A percentile compares a stretch with the other conserved stretches of the same genome.
These are phyloP conservation scores for Scutellaria minor DNA, from an alignment of 257 asterid species.

Conservation along the genomic window DNA sequence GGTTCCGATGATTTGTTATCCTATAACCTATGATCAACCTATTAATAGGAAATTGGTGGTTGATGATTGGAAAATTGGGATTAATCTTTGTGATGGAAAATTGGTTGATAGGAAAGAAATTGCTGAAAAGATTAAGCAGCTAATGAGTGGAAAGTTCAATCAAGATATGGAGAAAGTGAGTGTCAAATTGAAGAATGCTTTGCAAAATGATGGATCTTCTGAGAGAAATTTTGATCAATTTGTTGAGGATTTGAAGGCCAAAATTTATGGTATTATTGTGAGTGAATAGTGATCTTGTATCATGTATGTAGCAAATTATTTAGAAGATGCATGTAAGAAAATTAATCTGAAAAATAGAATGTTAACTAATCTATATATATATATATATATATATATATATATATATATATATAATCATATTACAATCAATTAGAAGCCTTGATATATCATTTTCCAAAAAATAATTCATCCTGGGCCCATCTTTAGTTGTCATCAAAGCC, in stretches of 20 bases:
- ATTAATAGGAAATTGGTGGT: slow-evolving; percentile 50
- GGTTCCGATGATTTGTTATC: slow-evolving; percentile 34
- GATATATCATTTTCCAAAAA: too few species aligned
- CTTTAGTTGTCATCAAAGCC: too few species aligned
- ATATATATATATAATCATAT: too few species aligned
- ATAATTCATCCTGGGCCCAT: too few species aligned
- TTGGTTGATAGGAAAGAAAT: slow-evolving; percentile 38
- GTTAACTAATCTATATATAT: too few species aligned
- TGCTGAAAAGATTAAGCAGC: slow-evolving; percentile 1
- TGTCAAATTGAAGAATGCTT: slow-evolving; percentile 1
- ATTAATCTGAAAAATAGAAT: too few species aligned
- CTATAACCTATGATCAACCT: slow-evolving; percentile 29
- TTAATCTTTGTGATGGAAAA: slow-evolving; percentile 51
- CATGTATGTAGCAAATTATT: background rate
- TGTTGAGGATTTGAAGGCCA: slow-evolving; percentile 36
- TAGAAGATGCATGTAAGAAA: too few species aligned
- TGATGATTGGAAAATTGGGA: slow-evolving; percentile 58
- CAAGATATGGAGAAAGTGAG: slow-evolving; percentile 17
- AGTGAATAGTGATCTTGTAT: background rate
- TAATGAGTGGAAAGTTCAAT: slow-evolving; percentile 37
- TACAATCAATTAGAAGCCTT: too few species aligned
- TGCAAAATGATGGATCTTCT: slow-evolving; percentile 37
- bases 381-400: too few species aligned
- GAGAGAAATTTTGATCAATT: slow-evolving; percentile 34
- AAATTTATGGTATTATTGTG: slow-evolving; percentile 21